These are phyloP conservation scores for Agrocybe praecox DNA, from an alignment of 768 basidiomycete genomes.

Conservation along the genomic window DNA sequence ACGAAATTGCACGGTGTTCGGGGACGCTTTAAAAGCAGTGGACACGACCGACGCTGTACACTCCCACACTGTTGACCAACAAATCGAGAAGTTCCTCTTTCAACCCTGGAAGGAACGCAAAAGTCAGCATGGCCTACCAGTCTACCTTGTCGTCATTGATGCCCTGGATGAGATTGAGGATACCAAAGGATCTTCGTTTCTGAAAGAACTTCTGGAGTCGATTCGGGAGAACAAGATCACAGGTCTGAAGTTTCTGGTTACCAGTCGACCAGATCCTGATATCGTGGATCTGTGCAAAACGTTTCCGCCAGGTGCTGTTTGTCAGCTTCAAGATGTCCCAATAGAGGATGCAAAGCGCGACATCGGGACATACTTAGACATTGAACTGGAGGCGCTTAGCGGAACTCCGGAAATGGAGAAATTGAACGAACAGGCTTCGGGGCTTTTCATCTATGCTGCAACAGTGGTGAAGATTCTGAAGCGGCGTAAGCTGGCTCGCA, in stretches of 20 bases:
- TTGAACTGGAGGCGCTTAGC: neutral
- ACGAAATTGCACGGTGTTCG: neutral
- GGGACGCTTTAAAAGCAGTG: too few species aligned
- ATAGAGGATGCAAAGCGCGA: slow-evolving; percentile 4
- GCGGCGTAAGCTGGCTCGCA: neutral
- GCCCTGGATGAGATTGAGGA: slow-evolving; percentile 24
- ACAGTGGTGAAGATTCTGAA: slow-evolving; percentile 22
- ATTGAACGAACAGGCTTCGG: slow-evolving; percentile 16
- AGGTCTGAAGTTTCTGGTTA: slow-evolving; percentile 23
- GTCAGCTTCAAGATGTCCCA: slow-evolving; percentile 11
- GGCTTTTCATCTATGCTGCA: slow-evolving; percentile 30
- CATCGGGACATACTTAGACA: slow-evolving; percentile 2
- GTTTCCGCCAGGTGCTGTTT: slow-evolving; percentile 8
- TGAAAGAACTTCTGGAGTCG: slow-evolving; percentile 10
- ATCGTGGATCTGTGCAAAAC: slow-evolving; percentile 10
- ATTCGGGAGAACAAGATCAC: slow-evolving; percentile 4
- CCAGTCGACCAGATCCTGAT: slow-evolving; percentile 20
- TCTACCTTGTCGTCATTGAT: slow-evolving; percentile 23
- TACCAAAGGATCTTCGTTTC: slow-evolving; percentile 12
- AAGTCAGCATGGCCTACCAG: neutral
- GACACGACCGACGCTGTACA: neutral
- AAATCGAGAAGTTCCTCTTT: slow-evolving; percentile 12
- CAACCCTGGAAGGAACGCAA: slow-evolving; percentile 18
- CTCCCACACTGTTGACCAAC: neutral
- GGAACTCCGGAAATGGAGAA: slow-evolving; percentile 5